Conservation (phyloP, 805 yeast species). For the Ogataea siamensis region DNA sequence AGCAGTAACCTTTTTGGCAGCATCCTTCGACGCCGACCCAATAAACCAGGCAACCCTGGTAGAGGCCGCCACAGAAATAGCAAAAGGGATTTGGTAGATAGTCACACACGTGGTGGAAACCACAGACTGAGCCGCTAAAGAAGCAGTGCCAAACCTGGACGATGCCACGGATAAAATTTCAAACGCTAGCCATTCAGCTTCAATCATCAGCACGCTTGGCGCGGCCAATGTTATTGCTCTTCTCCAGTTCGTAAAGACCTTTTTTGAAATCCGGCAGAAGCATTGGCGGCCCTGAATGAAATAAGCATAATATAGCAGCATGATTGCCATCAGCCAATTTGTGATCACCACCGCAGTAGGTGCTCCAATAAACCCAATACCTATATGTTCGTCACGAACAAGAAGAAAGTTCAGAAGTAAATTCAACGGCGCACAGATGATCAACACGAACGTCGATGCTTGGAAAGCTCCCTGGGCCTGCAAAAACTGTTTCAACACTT, state of each 20-base stretch:
- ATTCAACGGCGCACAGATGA: conserved; percentile 54
- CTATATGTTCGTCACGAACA: conserved; percentile 42
- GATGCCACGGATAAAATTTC: conserved; percentile 55
- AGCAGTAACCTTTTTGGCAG: conserved; percentile 39
- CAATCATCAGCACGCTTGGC: conserved; percentile 57
- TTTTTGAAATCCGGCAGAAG: conserved; percentile 48
- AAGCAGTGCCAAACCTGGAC: conserved; percentile 50
- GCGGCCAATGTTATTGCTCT: conserved; percentile 44
- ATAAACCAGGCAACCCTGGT: conserved; percentile 57
- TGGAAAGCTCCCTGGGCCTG: conserved; percentile 61
- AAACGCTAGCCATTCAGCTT: conserved; percentile 58
- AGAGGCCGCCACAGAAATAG: conserved; percentile 56
- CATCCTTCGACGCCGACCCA: conserved; percentile 37
- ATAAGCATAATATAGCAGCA: conserved; percentile 39
- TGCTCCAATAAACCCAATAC: conserved; percentile 56
- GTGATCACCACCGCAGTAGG: conserved; percentile 56
- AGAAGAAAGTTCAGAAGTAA: conserved; percentile 44
- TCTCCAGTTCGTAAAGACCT: conserved; percentile 46
- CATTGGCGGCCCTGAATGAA: conserved; percentile 45
- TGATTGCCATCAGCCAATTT: conserved; percentile 54
- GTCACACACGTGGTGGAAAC: conserved; percentile 45
- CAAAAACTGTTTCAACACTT: conserved; percentile 53
- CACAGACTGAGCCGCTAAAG: conserved; percentile 52
- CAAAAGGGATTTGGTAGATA: conserved; percentile 57
- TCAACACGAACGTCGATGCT: conserved; percentile 50